A percentile compares a stretch with the other conserved stretches of the same genome.
These are phyloP conservation scores for Yamadazyma epiphylla DNA, from an alignment of 1,139 yeast species.

Conservation along the genomic window DNA sequence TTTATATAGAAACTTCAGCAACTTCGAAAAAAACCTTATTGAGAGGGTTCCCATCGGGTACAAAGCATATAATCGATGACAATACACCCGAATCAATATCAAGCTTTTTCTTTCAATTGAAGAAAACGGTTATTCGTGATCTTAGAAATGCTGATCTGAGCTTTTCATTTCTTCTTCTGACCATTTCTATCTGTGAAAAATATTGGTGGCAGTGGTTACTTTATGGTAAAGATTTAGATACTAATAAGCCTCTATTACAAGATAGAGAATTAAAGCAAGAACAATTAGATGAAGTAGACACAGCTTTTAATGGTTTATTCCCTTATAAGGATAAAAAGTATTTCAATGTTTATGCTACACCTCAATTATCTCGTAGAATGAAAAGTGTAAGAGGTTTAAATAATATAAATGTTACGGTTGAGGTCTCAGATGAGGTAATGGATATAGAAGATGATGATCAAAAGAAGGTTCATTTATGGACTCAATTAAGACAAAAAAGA, in stretches of 20 bases:
- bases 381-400: constrained; percentile 29
- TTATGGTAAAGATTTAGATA: constrained; percentile 31
- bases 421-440: constrained; percentile 4
- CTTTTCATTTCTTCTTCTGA: constrained; percentile 25
- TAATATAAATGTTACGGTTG: constrained; percentile 7
- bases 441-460: constrained; percentile 9
- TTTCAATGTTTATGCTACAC: constrained; percentile 42
- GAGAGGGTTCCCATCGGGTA: constrained; percentile 18
- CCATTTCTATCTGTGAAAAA: constrained; percentile 25
- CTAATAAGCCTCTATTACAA: constrained; percentile 27
- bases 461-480: constrained; percentile 7
- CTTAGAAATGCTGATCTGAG: constrained; percentile 22
- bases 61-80: constrained; percentile 39
- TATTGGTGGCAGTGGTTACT: constrained; percentile 45
- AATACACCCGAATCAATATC: constrained; percentile 22
- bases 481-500: constrained; percentile 12
- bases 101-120: constrained; percentile 21
- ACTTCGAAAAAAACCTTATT: constrained; percentile 23
- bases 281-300: constrained; percentile 18
- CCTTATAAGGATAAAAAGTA: constrained; percentile 34
- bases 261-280: constrained; percentile 18
- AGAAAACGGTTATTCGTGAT: constrained; percentile 21
- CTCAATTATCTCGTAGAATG: constrained; percentile 43
- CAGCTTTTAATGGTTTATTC: constrained; percentile 15
- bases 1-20: constrained; percentile 27